Evolutionary conservation across 495 filamentous ascomycete genomes (phyloP).

Genomic region (Venustampulla echinocandica): DNA sequence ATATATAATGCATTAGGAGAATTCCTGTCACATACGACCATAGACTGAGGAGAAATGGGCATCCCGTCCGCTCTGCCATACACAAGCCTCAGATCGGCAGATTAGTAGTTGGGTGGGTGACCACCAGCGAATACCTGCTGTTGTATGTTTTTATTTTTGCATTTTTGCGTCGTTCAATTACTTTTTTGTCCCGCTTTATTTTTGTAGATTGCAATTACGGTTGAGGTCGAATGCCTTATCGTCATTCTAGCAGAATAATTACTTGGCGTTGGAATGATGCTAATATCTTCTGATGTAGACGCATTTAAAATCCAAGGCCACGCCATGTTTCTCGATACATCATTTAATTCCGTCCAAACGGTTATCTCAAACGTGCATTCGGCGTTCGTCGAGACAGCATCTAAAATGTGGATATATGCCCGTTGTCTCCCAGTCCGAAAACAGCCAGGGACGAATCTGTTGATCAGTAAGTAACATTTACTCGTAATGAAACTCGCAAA

Average conservation of each 20-base stretch:
- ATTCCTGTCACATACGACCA: slow-evolving; percentile 18
- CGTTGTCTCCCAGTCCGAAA: slow-evolving; percentile 48
- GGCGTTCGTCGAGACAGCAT: slow-evolving; percentile 66
- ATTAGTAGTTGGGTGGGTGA: slow-evolving; percentile 24
- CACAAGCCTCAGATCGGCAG: slow-evolving; percentile 20
- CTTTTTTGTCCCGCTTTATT: slow-evolving; percentile 33
- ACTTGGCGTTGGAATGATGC: slow-evolving; percentile 33
- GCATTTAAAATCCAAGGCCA: slow-evolving; percentile 82
- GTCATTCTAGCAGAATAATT: no score
- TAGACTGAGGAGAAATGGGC: slow-evolving; percentile 19
- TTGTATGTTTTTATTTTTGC: slow-evolving; percentile 25
- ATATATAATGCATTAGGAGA: slow-evolving; percentile 2
- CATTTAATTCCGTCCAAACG: slow-evolving; percentile 59
- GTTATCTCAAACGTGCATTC: slow-evolving; percentile 67
- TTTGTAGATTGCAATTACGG: no score
- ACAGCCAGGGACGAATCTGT: slow-evolving; percentile 42
- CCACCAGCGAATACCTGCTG: slow-evolving; percentile 23
- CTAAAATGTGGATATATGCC: slow-evolving; percentile 76
- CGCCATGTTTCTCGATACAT: slow-evolving; percentile 81
- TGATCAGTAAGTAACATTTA: slow-evolving; percentile 48
- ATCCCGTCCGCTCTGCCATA: slow-evolving; percentile 24
- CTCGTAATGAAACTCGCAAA: no score
- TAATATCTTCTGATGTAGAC: slow-evolving; percentile 26
- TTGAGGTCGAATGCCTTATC: no score
- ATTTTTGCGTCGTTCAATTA: slow-evolving; percentile 2